A percentile compares a stretch with the other conserved stretches of the same genome.
These are phyloP conservation scores for Hyphopichia fennica DNA, from an alignment of 1,139 yeast species.

Conservation along the genomic window DNA sequence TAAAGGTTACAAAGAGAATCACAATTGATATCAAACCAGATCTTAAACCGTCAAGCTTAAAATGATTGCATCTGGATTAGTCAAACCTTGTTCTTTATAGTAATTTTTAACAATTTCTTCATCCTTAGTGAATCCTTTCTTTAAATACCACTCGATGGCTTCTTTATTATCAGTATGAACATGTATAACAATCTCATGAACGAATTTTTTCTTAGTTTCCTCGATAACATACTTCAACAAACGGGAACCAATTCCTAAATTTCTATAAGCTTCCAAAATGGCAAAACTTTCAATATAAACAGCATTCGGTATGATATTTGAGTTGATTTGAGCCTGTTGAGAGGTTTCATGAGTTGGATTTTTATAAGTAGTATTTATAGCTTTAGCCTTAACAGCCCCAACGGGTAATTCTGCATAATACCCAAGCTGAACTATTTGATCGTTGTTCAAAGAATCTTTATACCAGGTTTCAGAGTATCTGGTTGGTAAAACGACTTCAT, in stretches of 20 bases:
- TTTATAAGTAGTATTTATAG: slow-evolving; percentile 29
- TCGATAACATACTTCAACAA: slow-evolving; percentile 56
- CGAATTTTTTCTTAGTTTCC: slow-evolving; percentile 50
- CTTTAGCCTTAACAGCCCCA: slow-evolving; percentile 62
- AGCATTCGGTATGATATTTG: slow-evolving; percentile 47
- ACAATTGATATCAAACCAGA: not conserved
- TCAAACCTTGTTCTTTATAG: slow-evolving; percentile 50
- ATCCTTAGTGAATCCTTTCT: slow-evolving; percentile 49
- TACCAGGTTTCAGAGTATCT: slow-evolving; percentile 48
- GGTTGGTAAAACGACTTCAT: slow-evolving; percentile 42
- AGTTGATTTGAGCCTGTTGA: slow-evolving; percentile 20
- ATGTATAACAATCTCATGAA: slow-evolving; percentile 61
- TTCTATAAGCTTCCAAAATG: slow-evolving; percentile 61
- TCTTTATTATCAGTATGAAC: slow-evolving; percentile 50
- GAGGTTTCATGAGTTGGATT: slow-evolving; percentile 22
- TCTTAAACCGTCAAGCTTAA: slow-evolving; percentile 28
- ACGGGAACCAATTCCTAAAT: slow-evolving; percentile 60
- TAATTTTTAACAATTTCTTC: slow-evolving; percentile 44
- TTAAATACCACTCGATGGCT: slow-evolving; percentile 56
- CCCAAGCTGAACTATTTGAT: slow-evolving; percentile 43
- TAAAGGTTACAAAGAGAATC: no score
- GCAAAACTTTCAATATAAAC: slow-evolving; percentile 68
- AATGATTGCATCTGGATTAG: slow-evolving; percentile 46
- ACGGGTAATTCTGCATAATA: slow-evolving; percentile 68
- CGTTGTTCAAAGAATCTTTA: slow-evolving; percentile 33